Conservation (phyloP, 169 alveolate species). For the Eimeria sp. region DNA sequence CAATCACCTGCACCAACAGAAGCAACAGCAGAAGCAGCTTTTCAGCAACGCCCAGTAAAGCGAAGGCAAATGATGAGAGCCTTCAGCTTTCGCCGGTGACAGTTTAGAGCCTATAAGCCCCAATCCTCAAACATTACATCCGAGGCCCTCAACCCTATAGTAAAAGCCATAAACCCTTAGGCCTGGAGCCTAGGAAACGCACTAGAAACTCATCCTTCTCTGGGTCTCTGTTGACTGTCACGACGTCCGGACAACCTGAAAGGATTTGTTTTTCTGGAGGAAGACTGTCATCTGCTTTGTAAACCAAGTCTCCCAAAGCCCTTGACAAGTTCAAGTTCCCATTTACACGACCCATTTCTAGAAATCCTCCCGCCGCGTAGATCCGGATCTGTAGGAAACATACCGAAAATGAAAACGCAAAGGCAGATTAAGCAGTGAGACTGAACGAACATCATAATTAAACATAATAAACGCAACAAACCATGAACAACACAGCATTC, state of each 20-base stretch:
- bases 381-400: conserved; percentile 67
- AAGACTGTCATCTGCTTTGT: conserved; percentile 79
- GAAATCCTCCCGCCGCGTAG: conserved; percentile 81
- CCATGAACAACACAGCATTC: no score
- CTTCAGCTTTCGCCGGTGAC: background rate
- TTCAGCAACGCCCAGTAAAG: background rate
- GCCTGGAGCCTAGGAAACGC: background rate
- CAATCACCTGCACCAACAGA: conserved; percentile 76
- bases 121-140: background rate
- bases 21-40: background rate
- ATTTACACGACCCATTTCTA: conserved; percentile 86
- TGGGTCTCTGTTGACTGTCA: conserved; percentile 79
- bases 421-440: background rate
- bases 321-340: conserved; percentile 88
- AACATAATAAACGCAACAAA: background rate
- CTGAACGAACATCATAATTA: no score
- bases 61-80: background rate
- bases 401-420: no score
- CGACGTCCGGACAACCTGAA: conserved; percentile 87
- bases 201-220: conserved; percentile 87
- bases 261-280: conserved; percentile 87
- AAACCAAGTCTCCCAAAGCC: conserved; percentile 87
- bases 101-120: background rate
- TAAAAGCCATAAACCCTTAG: background rate
- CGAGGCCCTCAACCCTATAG: background rate